These are phyloP conservation scores for Arthroderma sp. DNA, from an alignment of 2,329 filamentous ascomycete genomes.

Conservation along the genomic window DNA sequence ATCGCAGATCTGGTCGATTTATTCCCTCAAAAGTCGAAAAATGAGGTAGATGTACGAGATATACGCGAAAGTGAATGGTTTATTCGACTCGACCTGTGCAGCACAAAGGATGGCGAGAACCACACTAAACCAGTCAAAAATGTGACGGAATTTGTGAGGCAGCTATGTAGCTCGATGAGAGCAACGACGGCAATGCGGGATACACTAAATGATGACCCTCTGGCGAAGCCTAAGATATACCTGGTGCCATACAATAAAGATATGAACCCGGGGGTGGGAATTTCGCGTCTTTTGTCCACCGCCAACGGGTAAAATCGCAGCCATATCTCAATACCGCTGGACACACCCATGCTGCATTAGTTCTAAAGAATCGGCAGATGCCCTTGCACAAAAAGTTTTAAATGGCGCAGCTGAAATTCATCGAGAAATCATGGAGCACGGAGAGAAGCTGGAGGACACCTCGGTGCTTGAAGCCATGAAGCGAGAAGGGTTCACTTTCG, in stretches of 20 bases:
- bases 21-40: constrained; percentile 12
- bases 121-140: constrained; percentile 18
- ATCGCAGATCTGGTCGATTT: constrained; percentile 19
- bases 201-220: constrained; percentile 9
- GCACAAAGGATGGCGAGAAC: constrained; percentile 30
- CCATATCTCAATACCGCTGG: constrained; percentile 33
- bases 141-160: constrained; percentile 23
- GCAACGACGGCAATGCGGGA: constrained; percentile 24
- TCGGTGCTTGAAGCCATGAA: constrained; percentile 17
- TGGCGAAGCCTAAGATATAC: constrained; percentile 19
- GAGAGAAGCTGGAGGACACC: constrained; percentile 11
- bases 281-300: constrained; percentile 36
- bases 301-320: constrained; percentile 19
- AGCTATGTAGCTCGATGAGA: constrained; percentile 27
- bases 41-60: too few species aligned
- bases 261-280: constrained; percentile 28
- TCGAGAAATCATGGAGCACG: constrained; percentile 17
- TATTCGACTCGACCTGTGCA: constrained; percentile 31
- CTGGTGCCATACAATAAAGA: constrained; percentile 30
- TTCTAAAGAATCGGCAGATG: constrained; percentile 4
- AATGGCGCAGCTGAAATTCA: constrained; percentile 13
- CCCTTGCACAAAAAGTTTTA: constrained; percentile 12
- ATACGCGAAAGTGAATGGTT: constrained; percentile 17
- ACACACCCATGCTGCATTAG: constrained; percentile 20
- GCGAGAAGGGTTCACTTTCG: constrained; percentile 32